Evolutionary conservation across 768 basidiomycete genomes (phyloP).

Genomic region (Suillus sp.): DNA sequence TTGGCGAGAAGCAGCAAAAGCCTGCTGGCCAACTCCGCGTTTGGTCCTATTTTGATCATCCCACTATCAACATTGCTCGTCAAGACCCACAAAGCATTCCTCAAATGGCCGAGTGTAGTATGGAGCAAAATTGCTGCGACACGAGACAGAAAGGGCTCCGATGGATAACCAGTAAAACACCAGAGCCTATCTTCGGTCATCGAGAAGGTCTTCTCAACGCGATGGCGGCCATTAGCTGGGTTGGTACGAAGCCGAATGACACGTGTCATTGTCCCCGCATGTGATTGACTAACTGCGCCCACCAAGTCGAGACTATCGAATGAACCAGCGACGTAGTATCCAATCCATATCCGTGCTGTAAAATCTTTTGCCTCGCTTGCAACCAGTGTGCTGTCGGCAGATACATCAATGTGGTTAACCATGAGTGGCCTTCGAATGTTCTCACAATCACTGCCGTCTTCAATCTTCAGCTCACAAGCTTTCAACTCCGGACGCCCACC

Average conservation of each 20-base stretch:
- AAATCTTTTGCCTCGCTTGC: neutral
- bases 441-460: neutral
- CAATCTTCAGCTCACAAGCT: neutral
- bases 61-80: constrained; percentile 8
- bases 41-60: constrained; percentile 9
- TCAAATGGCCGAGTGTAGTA: neutral
- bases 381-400: neutral
- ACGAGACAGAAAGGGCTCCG: constrained; percentile 22
- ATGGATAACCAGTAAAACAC: constrained; percentile 20
- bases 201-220: too few relatives aligned
- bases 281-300: neutral
- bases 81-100: neutral
- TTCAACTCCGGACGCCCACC: neutral
- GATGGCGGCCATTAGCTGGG: too few relatives aligned
- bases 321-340: neutral
- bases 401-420: neutral
- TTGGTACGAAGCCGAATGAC: too few relatives aligned
- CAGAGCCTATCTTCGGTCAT: constrained; percentile 15
- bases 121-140: constrained; percentile 2
- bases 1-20: constrained; percentile 14
- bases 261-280: too few relatives aligned
- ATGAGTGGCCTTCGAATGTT: neutral
- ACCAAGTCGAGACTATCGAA: rapidly evolving
- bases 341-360: neutral
- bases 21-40: constrained; percentile 17